These are phyloP conservation scores for Cladophialophora exuberans DNA, from an alignment of 2,329 filamentous ascomycete genomes.

Conservation along the genomic window DNA sequence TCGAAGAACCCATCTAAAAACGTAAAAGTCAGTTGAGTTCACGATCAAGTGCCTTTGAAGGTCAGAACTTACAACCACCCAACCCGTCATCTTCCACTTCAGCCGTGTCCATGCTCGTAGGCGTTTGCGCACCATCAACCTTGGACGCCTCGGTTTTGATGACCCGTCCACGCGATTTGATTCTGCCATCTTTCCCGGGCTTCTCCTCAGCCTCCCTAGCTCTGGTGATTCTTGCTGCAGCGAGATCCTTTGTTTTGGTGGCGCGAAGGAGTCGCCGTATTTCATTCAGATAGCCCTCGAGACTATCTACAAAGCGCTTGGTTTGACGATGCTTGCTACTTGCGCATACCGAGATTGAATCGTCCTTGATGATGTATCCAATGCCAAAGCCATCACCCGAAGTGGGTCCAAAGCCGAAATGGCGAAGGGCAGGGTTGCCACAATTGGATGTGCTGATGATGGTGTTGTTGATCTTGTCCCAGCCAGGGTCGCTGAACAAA, in stretches of 20 bases:
- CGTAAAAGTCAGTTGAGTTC: constrained; percentile 36
- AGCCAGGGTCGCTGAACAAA: constrained; percentile 85
- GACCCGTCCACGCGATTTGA: constrained; percentile 71
- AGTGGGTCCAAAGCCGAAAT: constrained; percentile 96
- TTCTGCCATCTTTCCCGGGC: constrained; percentile 39
- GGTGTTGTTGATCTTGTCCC: constrained; percentile 94
- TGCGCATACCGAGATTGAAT: constrained; percentile 86
- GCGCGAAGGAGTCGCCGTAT: constrained; percentile 81
- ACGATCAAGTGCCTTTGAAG: constrained; percentile 22
- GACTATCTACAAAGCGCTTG: constrained; percentile 80
- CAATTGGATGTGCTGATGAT: constrained; percentile 98
- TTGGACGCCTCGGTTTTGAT: constrained; percentile 45
- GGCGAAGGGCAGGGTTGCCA: constrained; percentile 89
- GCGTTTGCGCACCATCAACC: constrained; percentile 59
- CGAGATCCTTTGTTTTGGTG: constrained; percentile 58
- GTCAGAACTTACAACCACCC: constrained; percentile 79
- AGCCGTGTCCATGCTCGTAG: constrained; percentile 67
- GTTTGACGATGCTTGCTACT: constrained; percentile 94
- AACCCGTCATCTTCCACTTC: constrained; percentile 82
- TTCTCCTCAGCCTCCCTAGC: constrained; percentile 65
- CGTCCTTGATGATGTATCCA: constrained; percentile 98
- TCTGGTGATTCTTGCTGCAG: constrained; percentile 57
- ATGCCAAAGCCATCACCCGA: constrained; percentile 95
- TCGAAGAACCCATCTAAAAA: constrained; percentile 93
- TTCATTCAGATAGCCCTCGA: constrained; percentile 89